phyloP scores from a whole-genome alignment of 208 protist species.

The Leishmania mexicana region DNA sequence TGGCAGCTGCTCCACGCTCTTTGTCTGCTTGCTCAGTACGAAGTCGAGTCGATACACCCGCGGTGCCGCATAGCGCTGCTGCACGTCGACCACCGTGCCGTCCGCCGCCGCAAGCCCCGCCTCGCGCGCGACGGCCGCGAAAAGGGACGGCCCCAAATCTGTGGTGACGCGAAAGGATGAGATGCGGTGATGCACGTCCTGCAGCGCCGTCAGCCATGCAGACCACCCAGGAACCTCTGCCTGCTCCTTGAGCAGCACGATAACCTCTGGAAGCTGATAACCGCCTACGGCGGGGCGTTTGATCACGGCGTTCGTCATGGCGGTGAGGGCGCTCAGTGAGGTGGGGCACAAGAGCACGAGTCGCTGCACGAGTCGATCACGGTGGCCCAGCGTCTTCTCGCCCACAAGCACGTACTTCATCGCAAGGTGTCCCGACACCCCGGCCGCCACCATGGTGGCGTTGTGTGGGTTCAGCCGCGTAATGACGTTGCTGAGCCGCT shows the following conservation, averaged over 20 bases:
- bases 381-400: slow-evolving; percentile 75
- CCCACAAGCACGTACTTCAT: slow-evolving; percentile 77
- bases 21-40: slow-evolving; percentile 72
- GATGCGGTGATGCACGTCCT: slow-evolving; percentile 23
- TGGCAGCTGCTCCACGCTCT: slow-evolving; percentile 70
- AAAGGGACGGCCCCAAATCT: slow-evolving; percentile 48
- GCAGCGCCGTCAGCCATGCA: slow-evolving; percentile 28
- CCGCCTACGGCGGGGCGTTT: slow-evolving; percentile 16
- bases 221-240: slow-evolving; percentile 34
- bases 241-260: slow-evolving; percentile 50
- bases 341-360: slow-evolving; percentile 70
- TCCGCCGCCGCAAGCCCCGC: slow-evolving; percentile 37
- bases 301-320: slow-evolving; percentile 21
- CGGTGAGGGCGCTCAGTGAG: slow-evolving; percentile 31
- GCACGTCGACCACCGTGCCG: slow-evolving; percentile 49
- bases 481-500: slow-evolving; percentile 66
- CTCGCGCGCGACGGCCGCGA: slow-evolving; percentile 50
- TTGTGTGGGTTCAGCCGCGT: slow-evolving; percentile 76
- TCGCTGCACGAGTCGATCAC: slow-evolving; percentile 60
- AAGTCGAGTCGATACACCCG: slow-evolving; percentile 84
- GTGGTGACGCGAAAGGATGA: slow-evolving; percentile 31
- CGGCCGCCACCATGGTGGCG: slow-evolving; percentile 71
- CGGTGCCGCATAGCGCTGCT: slow-evolving; percentile 44
- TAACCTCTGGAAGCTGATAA: slow-evolving; percentile 50
- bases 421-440: slow-evolving; percentile 54